A percentile compares a stretch with the other conserved stretches of the same genome.
phyloP scores from a whole-genome alignment of 345 rosid species.

The Rhodomyrtus tomentosa region DNA sequence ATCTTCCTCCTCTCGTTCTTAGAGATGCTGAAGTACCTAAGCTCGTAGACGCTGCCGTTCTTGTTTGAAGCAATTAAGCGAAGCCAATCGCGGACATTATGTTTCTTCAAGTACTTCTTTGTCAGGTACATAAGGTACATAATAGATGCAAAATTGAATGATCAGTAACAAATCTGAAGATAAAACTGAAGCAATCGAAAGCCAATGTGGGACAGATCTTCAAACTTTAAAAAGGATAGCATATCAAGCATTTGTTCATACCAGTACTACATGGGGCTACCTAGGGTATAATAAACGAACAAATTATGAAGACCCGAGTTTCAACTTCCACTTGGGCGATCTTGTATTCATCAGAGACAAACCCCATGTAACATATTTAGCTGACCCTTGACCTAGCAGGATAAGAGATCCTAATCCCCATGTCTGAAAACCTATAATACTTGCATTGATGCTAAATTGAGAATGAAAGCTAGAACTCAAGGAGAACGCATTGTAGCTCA shows the following conservation, averaged over 20 bases:
- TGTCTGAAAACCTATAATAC: neutral
- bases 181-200: neutral
- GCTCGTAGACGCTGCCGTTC: conserved; percentile 71
- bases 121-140: conserved; percentile 88
- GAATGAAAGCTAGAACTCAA: neutral
- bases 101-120: conserved; percentile 88
- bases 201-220: neutral
- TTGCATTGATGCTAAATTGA: neutral
- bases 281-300: neutral
- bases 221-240: neutral
- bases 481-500: neutral
- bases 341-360: neutral
- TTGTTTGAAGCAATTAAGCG: conserved; percentile 81
- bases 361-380: neutral
- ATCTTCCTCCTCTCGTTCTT: conserved; percentile 95
- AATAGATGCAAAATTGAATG: neutral
- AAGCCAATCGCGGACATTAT: conserved; percentile 93
- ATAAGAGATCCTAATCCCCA: neutral
- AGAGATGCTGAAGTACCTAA: conserved; percentile 92
- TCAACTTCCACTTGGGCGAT: fast-evolving
- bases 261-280: neutral
- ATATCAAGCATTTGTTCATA: neutral
- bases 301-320: neutral
- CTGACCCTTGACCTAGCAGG: neutral
- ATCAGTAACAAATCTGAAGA: neutral